Conservation (phyloP, 495 filamentous ascomycete genomes). For the Massariosphaeria phaeospora region DNA sequence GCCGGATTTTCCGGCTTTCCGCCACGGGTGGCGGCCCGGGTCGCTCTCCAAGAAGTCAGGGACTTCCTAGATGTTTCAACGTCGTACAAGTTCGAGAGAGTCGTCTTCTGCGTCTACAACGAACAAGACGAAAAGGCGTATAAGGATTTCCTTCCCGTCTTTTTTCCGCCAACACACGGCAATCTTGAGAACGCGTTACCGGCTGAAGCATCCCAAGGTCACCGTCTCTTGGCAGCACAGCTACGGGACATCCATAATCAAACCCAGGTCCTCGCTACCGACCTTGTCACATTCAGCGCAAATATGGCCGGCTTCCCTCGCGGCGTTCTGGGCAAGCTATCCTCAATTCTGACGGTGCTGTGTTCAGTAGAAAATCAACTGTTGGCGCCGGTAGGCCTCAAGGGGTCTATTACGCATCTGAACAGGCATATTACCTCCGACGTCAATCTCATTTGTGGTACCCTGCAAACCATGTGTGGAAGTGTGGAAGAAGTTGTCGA, state of each 20-base stretch:
- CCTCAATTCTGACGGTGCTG: slow-evolving; percentile 1
- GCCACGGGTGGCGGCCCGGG: slow-evolving; percentile 11
- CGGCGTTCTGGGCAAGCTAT: slow-evolving; percentile 6
- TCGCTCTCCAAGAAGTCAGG: slow-evolving; percentile 26
- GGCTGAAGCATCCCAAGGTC: not conserved
- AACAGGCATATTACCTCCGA: not conserved
- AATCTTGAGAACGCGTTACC: slow-evolving; percentile 7
- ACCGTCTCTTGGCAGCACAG: not conserved
- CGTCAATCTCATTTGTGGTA: slow-evolving; percentile 16
- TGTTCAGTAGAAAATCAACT: slow-evolving; percentile 1
- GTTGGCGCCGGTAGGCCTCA: not conserved
- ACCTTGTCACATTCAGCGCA: slow-evolving; percentile 4
- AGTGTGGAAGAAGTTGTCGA: slow-evolving; percentile 12
- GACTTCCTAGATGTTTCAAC: slow-evolving; percentile 20
- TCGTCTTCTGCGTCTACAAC: slow-evolving; percentile 29
- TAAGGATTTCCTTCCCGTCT: slow-evolving; percentile 21
- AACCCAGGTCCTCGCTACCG: slow-evolving; percentile 1
- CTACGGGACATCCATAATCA: slow-evolving; percentile 1
- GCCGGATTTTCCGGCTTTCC: slow-evolving; percentile 27
- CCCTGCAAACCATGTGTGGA: slow-evolving; percentile 8
- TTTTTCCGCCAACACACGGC: slow-evolving; percentile 24
- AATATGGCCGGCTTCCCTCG: slow-evolving; percentile 9
- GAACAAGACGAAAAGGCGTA: slow-evolving; percentile 18
- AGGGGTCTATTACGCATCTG: not conserved
- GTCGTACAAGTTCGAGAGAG: slow-evolving; percentile 14